These are phyloP conservation scores for Coniochaeta sp. DNA, from an alignment of 2,329 filamentous ascomycete species.

Conservation along the genomic window DNA sequence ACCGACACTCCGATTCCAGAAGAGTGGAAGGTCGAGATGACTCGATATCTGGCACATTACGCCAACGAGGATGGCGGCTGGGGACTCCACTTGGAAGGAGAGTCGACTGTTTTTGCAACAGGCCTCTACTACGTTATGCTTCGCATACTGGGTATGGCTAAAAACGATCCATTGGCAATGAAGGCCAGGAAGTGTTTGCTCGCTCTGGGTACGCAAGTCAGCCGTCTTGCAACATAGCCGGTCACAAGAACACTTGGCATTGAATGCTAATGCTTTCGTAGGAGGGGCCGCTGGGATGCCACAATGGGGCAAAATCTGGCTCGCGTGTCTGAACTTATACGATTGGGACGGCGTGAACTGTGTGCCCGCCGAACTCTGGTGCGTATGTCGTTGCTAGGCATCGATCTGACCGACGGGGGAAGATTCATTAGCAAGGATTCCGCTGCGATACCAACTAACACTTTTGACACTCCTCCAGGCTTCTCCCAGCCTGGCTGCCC, in stretches of 20 bases:
- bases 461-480: slow-evolving; percentile 10
- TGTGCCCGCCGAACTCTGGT: slow-evolving; percentile 85
- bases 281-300: slow-evolving; percentile 79
- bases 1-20: slow-evolving; percentile 81
- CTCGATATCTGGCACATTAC: slow-evolving; percentile 29
- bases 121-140: slow-evolving; percentile 78
- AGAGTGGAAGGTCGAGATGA: slow-evolving; percentile 25
- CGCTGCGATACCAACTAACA: no score
- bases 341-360: slow-evolving; percentile 93
- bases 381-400: no score
- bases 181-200: slow-evolving; percentile 45
- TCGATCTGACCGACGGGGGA: no score
- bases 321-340: slow-evolving; percentile 74
- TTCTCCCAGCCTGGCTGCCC: slow-evolving; percentile 84
- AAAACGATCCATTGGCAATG: slow-evolving; percentile 77
- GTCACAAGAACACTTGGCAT: no score
- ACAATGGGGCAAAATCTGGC: slow-evolving; percentile 97
- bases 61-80: slow-evolving; percentile 89
- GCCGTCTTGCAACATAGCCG: no score
- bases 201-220: no score
- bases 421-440: no score
- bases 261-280: background rate
- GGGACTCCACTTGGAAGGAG: slow-evolving; percentile 91
- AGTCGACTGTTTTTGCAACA: slow-evolving; percentile 87
- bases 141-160: slow-evolving; percentile 72